Evolutionary conservation across 208 protist species (phyloP), one percentile per base, ranked within the genome.

Genomic region (Acanthamoeba triangularis): DNA sequence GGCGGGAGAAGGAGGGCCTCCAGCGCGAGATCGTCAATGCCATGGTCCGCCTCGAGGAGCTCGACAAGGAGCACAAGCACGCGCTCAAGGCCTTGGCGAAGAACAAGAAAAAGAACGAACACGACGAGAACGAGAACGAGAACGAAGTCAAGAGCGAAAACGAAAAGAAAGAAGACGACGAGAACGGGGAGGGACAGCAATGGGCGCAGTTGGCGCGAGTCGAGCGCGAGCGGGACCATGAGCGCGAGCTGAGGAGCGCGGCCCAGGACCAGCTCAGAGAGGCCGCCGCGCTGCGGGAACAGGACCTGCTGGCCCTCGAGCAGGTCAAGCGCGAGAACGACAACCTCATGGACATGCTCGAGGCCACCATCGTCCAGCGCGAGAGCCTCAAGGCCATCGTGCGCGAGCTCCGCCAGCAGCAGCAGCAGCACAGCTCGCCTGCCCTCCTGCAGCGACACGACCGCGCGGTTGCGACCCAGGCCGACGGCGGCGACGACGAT

Each of bases 31-130:
- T 85, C 30, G 47, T 85, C 44, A 35, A 56, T 7, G 76, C 76
- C 47, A 85, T 85, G 76, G 76, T 85, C 44, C 76, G 44, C 6
- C 44, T 56, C 76, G 76, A 85, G 14, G 76, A 85, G 47, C 76
- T 85, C 37, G 41, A 25, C 47, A 25, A 85, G 47, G 23, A 67
- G 5, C 61, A 67, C 52, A 56, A 56, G 52, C 52, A 56, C 52
- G 52, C 52, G 14, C 52, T 56, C 52, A 56, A 56, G 52, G 16
- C 14, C 52, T 56, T n/a, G 3, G 3, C 1, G 23, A 28, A 67
- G 3, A 28, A 67, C 61, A 67, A 67, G 61, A 67, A n/a, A 67
- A 18, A 67, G 61, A 18, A 35, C 25, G n/a, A 74, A 14, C 2
- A 44, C 37, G 30, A 16, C 30, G 61, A 67, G 61, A 8, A 23